A percentile compares a stretch with the other conserved stretches of the same genome.
phyloP scores from a whole-genome alignment of 371 early-diverging fungal species.

The Circinella umbellata region DNA sequence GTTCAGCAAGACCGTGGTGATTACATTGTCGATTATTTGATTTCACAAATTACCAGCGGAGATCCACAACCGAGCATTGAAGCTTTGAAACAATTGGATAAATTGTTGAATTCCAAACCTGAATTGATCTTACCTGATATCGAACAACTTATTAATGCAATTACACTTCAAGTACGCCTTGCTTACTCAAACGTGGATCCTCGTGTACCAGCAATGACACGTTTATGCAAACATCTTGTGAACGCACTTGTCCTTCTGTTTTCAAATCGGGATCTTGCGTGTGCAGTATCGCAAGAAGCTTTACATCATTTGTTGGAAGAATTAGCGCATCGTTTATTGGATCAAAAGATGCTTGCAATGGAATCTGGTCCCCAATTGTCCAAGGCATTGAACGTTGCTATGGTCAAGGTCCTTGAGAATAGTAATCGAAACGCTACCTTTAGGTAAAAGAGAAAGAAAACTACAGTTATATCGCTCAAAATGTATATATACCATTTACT shows the following conservation, averaged over 20 bases:
- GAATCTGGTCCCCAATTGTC: slow-evolving; percentile 72
- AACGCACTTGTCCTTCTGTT: slow-evolving; percentile 81
- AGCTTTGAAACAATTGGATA: slow-evolving; percentile 83
- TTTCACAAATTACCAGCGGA: slow-evolving; percentile 77
- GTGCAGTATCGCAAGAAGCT: slow-evolving; percentile 61
- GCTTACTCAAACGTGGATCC: slow-evolving; percentile 72
- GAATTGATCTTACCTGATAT: slow-evolving; percentile 66
- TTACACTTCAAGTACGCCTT: slow-evolving; percentile 79
- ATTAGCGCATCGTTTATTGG: slow-evolving; percentile 77
- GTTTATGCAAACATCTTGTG: slow-evolving; percentile 81
- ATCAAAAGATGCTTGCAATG: slow-evolving; percentile 67
- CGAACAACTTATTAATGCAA: slow-evolving; percentile 72
- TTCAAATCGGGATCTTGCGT: slow-evolving; percentile 66
- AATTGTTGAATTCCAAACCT: slow-evolving; percentile 56
- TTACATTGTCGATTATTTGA: slow-evolving; percentile 68
- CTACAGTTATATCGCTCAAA: too few species aligned
- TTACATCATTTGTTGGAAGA: slow-evolving; percentile 76
- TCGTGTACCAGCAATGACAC: slow-evolving; percentile 45
- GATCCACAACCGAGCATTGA: slow-evolving; percentile 76
- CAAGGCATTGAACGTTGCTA: slow-evolving; percentile 84
- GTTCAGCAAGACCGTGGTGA: slow-evolving; percentile 31
- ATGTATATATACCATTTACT: too few species aligned
- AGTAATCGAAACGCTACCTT: slow-evolving; percentile 78
- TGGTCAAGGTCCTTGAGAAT: slow-evolving; percentile 89
- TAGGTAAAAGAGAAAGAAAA: slow-evolving; percentile 40